phyloP scores from a whole-genome alignment of 2,329 filamentous ascomycete species.

The Colletotrichum euphorbiae region DNA sequence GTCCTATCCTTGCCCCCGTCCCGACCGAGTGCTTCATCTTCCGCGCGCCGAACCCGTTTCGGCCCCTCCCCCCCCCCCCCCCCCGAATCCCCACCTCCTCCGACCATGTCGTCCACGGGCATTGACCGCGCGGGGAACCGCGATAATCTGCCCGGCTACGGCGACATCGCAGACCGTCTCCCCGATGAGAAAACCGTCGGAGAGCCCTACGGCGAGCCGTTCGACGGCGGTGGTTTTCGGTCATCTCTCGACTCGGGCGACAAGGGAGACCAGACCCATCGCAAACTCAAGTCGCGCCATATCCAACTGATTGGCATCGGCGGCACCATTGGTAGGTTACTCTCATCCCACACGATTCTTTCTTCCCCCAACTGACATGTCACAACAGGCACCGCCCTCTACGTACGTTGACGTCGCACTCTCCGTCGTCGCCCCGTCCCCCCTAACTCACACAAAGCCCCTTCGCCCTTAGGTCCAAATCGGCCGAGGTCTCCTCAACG shows the following conservation, averaged over 20 bases:
- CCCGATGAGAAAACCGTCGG: constrained; percentile 34
- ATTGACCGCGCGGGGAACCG: constrained; percentile 39
- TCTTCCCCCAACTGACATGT: background rate
- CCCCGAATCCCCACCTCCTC: background rate
- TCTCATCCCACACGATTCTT: constrained; percentile 57
- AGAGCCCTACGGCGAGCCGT: constrained; percentile 20
- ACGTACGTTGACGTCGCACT: constrained; percentile 22
- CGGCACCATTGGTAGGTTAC: constrained; percentile 71
- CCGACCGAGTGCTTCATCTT: background rate
- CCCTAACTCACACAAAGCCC: constrained; percentile 30
- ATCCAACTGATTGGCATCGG: constrained; percentile 73
- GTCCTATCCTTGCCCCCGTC: background rate
- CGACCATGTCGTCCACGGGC: constrained; percentile 43
- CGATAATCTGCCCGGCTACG: constrained; percentile 25
- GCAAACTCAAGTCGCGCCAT: constrained; percentile 66
- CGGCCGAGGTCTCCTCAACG: constrained; percentile 67
- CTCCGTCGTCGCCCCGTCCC: background rate
- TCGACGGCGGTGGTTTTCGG: constrained; percentile 29
- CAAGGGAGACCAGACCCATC: constrained; percentile 59
- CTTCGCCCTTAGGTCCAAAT: constrained; percentile 60
- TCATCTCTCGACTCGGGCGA: constrained; percentile 29
- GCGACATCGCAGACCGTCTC: constrained; percentile 14
- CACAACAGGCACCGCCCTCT: constrained; percentile 32
- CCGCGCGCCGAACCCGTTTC: background rate
- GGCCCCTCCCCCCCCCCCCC: background rate